Evolutionary conservation across 2,329 filamentous ascomycete species (phyloP).

Genomic region (Pestalotiopsis sp.): DNA sequence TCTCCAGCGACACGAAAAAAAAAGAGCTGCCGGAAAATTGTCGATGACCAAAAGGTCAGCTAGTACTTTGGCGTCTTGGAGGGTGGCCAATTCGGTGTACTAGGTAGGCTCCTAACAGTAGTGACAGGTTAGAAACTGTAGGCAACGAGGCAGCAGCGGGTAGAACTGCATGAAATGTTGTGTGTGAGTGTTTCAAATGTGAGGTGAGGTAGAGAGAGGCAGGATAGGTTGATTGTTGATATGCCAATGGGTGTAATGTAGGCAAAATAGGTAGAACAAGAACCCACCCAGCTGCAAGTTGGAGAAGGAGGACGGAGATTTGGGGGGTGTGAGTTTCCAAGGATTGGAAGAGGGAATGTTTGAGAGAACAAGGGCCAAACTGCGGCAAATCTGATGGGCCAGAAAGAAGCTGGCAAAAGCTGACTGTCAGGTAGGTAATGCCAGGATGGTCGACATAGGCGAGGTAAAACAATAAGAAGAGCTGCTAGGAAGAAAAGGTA

Average conservation of each 20-base stretch:
- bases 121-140: background rate
- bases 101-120: background rate
- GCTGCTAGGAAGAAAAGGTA: background rate
- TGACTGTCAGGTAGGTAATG: background rate
- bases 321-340: background rate
- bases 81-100: background rate
- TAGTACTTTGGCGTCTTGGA: background rate
- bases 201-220: background rate
- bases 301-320: background rate
- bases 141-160: background rate
- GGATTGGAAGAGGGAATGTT: background rate
- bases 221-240: background rate
- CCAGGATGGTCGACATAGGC: background rate
- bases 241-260: background rate
- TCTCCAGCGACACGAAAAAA: background rate
- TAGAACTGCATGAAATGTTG: background rate
- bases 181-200: background rate
- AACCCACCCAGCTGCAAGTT: background rate
- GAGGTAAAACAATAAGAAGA: background rate
- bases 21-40: conserved; percentile 1
- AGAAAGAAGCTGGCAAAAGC: background rate
- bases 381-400: conserved; percentile 9
- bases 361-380: conserved; percentile 1
- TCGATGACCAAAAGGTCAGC: background rate
- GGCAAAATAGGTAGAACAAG: background rate